A percentile compares a stretch with the other conserved stretches of the same genome.
Conservation (phyloP, 2,329 filamentous ascomycete genomes). For the Scedosporium minutisporum region DNA sequence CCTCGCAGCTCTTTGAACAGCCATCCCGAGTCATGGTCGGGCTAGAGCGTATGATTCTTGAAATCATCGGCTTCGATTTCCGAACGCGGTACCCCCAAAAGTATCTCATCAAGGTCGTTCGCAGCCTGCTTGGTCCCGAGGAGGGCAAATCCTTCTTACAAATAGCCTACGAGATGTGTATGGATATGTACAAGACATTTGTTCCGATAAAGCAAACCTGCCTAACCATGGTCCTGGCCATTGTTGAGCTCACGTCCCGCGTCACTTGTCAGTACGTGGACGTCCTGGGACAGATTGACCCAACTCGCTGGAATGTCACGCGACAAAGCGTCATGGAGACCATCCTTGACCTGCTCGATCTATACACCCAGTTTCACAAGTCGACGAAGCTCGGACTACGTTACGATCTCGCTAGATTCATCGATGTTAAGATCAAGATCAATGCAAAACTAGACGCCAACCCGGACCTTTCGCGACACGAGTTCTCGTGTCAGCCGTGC, state of each 20-base stretch:
- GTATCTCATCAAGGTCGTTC: constrained; percentile 68
- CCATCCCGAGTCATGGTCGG: constrained; percentile 76
- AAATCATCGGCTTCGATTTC: constrained; percentile 90
- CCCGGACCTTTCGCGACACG: constrained; percentile 52
- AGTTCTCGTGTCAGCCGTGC: constrained; percentile 47
- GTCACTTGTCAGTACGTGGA: constrained; percentile 49
- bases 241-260: constrained; percentile 70
- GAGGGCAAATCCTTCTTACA: constrained; percentile 49
- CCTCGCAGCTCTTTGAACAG: constrained; percentile 63
- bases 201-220: constrained; percentile 83
- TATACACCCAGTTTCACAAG: constrained; percentile 78
- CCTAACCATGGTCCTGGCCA: constrained; percentile 73
- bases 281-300: constrained; percentile 37
- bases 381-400: constrained; percentile 63
- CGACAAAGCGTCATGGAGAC: constrained; percentile 57
- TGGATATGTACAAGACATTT: constrained; percentile 90
- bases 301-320: constrained; percentile 35
- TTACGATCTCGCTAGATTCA: constrained; percentile 68
- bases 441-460: constrained; percentile 68
- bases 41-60: constrained; percentile 84
- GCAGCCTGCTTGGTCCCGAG: constrained; percentile 38
- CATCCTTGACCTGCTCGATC: constrained; percentile 78
- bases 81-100: constrained; percentile 81
- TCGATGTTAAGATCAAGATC: constrained; percentile 75
- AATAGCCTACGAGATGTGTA: constrained; percentile 69